phyloP scores from a whole-genome alignment of 108 stramenopile species.

The Nitzschia sp. region DNA sequence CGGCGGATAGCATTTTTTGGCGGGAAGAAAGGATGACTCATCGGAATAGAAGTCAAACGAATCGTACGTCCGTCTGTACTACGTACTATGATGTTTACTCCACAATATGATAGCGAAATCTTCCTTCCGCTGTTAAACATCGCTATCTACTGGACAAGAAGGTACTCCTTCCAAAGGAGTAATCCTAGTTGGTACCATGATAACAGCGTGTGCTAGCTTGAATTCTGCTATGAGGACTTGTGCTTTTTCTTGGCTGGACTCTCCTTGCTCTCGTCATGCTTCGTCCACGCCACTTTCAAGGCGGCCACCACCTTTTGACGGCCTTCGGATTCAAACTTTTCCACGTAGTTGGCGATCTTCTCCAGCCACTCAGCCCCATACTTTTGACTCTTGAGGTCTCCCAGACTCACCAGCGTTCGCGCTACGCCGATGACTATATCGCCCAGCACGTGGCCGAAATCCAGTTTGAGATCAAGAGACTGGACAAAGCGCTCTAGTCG shows the following conservation, averaged over 20 bases:
- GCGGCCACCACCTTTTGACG: constrained; percentile 71
- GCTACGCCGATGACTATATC: constrained; percentile 72
- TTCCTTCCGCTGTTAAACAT: too few relatives aligned
- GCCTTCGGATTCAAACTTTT: constrained; percentile 62
- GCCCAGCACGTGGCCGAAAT: constrained; percentile 68
- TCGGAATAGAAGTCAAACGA: too few relatives aligned
- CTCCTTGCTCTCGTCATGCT: constrained; percentile 12
- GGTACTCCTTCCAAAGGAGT: too few relatives aligned
- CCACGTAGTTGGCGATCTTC: constrained; percentile 60
- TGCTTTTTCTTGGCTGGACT: constrained; percentile 4
- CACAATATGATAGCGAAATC: too few relatives aligned
- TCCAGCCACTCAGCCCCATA: constrained; percentile 74
- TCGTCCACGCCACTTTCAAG: constrained; percentile 54
- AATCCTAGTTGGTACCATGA: too few relatives aligned
- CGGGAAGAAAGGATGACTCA: too few relatives aligned
- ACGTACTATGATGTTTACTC: too few relatives aligned
- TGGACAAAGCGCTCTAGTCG: constrained; percentile 54
- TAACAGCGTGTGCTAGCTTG: too few relatives aligned
- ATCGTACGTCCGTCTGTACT: too few relatives aligned
- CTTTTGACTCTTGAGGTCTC: constrained; percentile 74
- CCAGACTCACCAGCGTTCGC: constrained; percentile 70
- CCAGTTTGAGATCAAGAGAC: constrained; percentile 47
- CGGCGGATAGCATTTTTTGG: too few relatives aligned
- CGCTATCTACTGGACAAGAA: too few relatives aligned
- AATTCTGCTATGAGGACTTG: neutral